Conservation (phyloP, 148 eudicot genomes). For the Salicornia ramosissima region DNA sequence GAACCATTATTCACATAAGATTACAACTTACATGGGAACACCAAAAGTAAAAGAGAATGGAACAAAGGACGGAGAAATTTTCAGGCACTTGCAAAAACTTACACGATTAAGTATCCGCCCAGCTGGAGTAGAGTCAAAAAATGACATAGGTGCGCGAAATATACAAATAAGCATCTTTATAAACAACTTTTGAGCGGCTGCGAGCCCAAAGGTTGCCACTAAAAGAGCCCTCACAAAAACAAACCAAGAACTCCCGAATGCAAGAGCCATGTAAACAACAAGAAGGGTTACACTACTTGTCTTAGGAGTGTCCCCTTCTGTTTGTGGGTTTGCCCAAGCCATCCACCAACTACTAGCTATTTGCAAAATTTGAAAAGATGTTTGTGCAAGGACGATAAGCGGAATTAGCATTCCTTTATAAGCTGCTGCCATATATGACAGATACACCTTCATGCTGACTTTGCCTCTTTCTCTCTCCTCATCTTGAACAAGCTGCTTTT, state of each 20-base stretch:
- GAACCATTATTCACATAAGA: not conserved
- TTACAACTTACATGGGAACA: slow-evolving; percentile 2
- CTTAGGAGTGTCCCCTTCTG: slow-evolving; percentile 63
- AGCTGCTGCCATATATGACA: slow-evolving; percentile 87
- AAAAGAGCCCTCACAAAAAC: slow-evolving; percentile 80
- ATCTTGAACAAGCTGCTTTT: slow-evolving; percentile 90
- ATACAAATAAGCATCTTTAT: slow-evolving; percentile 65
- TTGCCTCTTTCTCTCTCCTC: slow-evolving; percentile 88
- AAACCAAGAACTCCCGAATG: slow-evolving; percentile 88
- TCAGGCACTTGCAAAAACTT: slow-evolving; percentile 26
- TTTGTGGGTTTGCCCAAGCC: slow-evolving; percentile 98
- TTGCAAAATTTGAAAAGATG: slow-evolving; percentile 76
- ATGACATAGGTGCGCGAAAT: slow-evolving; percentile 97
- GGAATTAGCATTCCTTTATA: slow-evolving; percentile 84
- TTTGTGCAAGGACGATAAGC: slow-evolving; percentile 72
- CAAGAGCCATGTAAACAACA: slow-evolving; percentile 90
- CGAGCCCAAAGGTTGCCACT: slow-evolving; percentile 87
- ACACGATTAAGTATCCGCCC: slow-evolving; percentile 95
- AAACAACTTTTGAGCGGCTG: slow-evolving; percentile 81
- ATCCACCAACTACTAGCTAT: slow-evolving; percentile 99
- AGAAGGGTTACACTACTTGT: slow-evolving; percentile 66
- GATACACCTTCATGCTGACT: slow-evolving; percentile 84
- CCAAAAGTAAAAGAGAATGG: not conserved
- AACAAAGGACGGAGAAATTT: not conserved
- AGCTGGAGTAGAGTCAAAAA: slow-evolving; percentile 96